Conservation (phyloP, 768 basidiomycete genomes). For the Phanerochaete carnosa region DNA sequence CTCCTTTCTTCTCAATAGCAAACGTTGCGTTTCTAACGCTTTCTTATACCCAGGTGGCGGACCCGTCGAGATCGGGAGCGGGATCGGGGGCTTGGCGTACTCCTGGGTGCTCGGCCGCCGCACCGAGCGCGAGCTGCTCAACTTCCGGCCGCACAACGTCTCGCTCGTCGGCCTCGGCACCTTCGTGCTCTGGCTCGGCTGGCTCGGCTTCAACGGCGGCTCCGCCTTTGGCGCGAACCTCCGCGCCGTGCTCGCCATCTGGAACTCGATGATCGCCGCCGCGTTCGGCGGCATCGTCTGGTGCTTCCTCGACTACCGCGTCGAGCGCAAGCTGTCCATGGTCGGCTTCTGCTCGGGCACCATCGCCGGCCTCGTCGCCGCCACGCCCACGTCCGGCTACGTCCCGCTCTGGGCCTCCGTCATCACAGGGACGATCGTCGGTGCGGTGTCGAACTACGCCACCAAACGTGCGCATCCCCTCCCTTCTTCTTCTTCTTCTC, state of each 20-base stretch:
- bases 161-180: conserved; percentile 81
- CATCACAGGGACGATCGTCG: conserved; percentile 71
- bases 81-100: conserved; percentile 81
- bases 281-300: conserved; percentile 82
- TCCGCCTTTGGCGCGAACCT: conserved; percentile 87
- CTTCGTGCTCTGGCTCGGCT: conserved; percentile 85
- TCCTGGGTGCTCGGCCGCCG: conserved; percentile 85
- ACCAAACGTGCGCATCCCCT: conserved; percentile 59
- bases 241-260: conserved; percentile 78
- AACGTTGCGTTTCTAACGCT: neutral
- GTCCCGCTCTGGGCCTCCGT: conserved; percentile 76
- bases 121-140: conserved; percentile 63
- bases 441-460: conserved; percentile 75
- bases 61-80: conserved; percentile 85
- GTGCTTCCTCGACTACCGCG: conserved; percentile 76
- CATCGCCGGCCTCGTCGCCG: conserved; percentile 84
- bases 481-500: neutral
- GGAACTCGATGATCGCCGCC: conserved; percentile 87
- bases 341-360: conserved; percentile 92
- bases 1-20: neutral
- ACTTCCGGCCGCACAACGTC: conserved; percentile 88
- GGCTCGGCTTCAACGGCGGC: conserved; percentile 90
- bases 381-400: conserved; percentile 85
- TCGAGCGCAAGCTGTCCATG: conserved; percentile 82
- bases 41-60: conserved; percentile 56